phyloP scores from a whole-genome alignment of 352 stramenopile genomes.

The Thraustochytrium striatum region DNA sequence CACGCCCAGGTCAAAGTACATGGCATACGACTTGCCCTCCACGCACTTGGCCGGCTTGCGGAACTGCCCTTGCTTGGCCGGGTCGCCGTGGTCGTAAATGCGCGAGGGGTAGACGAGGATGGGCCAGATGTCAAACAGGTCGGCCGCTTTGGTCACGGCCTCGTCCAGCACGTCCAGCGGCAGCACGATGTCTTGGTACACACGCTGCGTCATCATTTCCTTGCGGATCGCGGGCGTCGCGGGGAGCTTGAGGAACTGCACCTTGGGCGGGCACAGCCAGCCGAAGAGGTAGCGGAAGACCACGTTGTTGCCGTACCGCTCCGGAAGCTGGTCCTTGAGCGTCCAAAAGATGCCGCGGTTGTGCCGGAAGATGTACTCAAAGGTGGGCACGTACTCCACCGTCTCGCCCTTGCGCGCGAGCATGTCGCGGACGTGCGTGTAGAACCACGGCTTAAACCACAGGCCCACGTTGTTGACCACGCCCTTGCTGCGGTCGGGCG shows the following conservation, averaged over 20 bases:
- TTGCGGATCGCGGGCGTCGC: slow-evolving; percentile 55
- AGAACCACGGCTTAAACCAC: slow-evolving; percentile 63
- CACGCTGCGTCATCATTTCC: slow-evolving; percentile 55
- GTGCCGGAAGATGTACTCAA: slow-evolving; percentile 61
- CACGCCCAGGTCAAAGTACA: slow-evolving; percentile 56
- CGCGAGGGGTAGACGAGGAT: slow-evolving; percentile 54
- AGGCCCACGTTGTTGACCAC: slow-evolving; percentile 53
- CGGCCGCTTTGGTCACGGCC: slow-evolving; percentile 45
- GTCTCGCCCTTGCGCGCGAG: slow-evolving; percentile 49
- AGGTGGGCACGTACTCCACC: slow-evolving; percentile 59
- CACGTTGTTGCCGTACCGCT: slow-evolving; percentile 55
- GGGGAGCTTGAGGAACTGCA: slow-evolving; percentile 59
- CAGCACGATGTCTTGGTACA: slow-evolving; percentile 59
- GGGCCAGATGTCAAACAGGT: slow-evolving; percentile 52
- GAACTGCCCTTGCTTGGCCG: neutral
- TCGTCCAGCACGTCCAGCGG: slow-evolving; percentile 28
- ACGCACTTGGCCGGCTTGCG: slow-evolving; percentile 37
- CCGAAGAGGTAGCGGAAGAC: slow-evolving; percentile 58
- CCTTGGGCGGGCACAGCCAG: slow-evolving; percentile 60
- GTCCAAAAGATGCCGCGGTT: slow-evolving; percentile 61
- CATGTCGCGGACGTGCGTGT: slow-evolving; percentile 59
- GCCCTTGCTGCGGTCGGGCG: neutral
- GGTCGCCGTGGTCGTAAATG: slow-evolving; percentile 47
- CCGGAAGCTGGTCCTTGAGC: slow-evolving; percentile 58
- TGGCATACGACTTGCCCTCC: slow-evolving; percentile 53